Percentiles rank a stretch among this genome's conserved stretches.
phyloP scores from a whole-genome alignment of 169 alveolate genomes.

The Theileria annulata region DNA sequence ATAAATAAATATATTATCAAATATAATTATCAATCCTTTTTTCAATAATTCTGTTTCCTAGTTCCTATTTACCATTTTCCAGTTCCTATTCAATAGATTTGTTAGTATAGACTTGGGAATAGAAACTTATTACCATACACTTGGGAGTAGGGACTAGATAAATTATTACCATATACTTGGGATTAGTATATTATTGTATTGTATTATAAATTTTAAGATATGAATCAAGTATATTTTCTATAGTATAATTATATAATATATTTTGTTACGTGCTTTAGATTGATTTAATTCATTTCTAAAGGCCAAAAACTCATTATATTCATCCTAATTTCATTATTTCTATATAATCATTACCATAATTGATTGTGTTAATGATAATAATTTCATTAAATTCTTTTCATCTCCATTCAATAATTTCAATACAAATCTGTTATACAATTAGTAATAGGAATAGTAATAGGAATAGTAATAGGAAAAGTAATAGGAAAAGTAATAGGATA shows the following conservation, averaged over 20 bases:
- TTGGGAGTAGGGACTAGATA: no score
- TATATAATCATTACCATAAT: neutral
- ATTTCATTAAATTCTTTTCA: neutral
- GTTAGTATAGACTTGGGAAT: no score
- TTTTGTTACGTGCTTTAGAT: conserved; percentile 25
- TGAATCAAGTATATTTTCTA: conserved; percentile 48
- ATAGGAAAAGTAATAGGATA: no score
- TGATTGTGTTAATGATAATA: neutral
- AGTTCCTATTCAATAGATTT: no score
- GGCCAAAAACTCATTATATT: conserved; percentile 6
- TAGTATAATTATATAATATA: neutral
- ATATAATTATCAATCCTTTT: conserved; percentile 4
- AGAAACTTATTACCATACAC: no score
- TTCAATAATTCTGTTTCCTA: no score
- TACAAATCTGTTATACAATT: neutral
- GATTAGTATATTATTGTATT: no score
- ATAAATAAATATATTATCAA: conserved; percentile 18
- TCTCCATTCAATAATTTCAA: neutral
- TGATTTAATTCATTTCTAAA: conserved; percentile 28
- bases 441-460: no score
- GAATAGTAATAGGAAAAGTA: no score
- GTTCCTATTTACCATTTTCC: no score
- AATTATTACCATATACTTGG: no score
- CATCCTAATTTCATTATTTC: conserved; percentile 19
- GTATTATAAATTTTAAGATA: conserved; percentile 47